phyloP scores from a whole-genome alignment of 1,139 yeast genomes.

The Sugiyamaella japonica region DNA sequence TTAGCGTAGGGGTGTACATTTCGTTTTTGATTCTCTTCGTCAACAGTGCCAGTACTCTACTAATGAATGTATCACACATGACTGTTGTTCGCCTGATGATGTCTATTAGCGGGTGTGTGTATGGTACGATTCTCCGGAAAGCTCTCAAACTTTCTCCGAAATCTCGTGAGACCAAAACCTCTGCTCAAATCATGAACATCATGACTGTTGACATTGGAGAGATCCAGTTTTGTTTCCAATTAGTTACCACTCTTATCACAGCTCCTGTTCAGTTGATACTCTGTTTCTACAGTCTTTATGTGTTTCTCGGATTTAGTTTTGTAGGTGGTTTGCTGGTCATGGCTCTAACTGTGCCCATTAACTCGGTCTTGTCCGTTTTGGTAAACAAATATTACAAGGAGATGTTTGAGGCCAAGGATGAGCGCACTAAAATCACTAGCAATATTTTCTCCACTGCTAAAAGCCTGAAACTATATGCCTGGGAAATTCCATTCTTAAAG shows the following conservation, averaged over 20 bases:
- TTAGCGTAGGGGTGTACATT: conserved; percentile 76
- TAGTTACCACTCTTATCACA: conserved; percentile 47
- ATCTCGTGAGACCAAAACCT: conserved; percentile 68
- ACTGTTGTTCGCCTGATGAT: conserved; percentile 44
- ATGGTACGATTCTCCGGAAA: conserved; percentile 72
- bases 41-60: conserved; percentile 72
- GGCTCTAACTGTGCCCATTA: conserved; percentile 56
- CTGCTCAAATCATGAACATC: conserved; percentile 92
- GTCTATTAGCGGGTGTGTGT: conserved; percentile 57
- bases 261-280: conserved; percentile 57
- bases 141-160: conserved; percentile 77
- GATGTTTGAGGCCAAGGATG: conserved; percentile 67
- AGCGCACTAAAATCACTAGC: conserved; percentile 55
- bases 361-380: conserved; percentile 50
- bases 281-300: conserved; percentile 56
- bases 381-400: conserved; percentile 51
- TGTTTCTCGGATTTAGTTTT: conserved; percentile 60
- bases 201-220: conserved; percentile 65
- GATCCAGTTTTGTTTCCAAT: conserved; percentile 53
- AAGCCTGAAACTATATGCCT: conserved; percentile 65
- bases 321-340: conserved; percentile 57
- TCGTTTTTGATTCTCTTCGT: conserved; percentile 76
- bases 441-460: conserved; percentile 66
- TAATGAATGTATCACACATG: conserved; percentile 64
- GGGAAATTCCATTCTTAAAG: conserved; percentile 66